A percentile compares a stretch with the other conserved stretches of the same genome.
Conservation (phyloP, 1,284 basidiomycete genomes). For the Trametes hirsuta region DNA sequence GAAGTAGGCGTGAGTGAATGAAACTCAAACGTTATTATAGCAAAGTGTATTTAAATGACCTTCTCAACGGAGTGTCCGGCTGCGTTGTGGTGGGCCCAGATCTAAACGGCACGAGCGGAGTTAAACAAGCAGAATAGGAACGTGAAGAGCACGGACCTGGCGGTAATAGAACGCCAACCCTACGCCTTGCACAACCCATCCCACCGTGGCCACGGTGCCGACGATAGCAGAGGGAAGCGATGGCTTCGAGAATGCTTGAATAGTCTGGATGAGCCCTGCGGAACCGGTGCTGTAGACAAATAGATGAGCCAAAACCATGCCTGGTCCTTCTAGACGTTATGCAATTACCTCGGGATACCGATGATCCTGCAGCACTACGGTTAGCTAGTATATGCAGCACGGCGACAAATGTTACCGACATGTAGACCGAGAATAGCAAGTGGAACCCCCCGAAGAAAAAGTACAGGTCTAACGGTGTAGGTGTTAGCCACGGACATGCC, state of each 20-base stretch:
- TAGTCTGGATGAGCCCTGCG: slow-evolving; percentile 93
- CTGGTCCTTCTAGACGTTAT: not conserved
- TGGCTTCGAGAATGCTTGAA: slow-evolving; percentile 70
- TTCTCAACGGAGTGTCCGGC: slow-evolving; percentile 85
- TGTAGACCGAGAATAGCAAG: slow-evolving; percentile 87
- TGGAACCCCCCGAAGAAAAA: slow-evolving; percentile 96
- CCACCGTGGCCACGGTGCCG: slow-evolving; percentile 78
- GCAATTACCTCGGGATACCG: slow-evolving; percentile 72
- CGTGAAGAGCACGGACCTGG: slow-evolving; percentile 49
- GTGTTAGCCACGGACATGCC: not conserved
- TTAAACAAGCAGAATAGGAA: not conserved
- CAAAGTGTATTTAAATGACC: slow-evolving; percentile 43
- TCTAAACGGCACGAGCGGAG: slow-evolving; percentile 46
- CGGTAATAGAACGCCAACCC: slow-evolving; percentile 86
- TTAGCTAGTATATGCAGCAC: slow-evolving; percentile 28
- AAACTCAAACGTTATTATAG: not conserved
- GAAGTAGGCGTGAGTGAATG: not conserved
- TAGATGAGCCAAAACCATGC: slow-evolving; percentile 8
- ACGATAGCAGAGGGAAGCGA: slow-evolving; percentile 78
- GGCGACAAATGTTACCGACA: slow-evolving; percentile 51
- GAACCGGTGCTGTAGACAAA: slow-evolving; percentile 76
- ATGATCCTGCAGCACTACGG: slow-evolving; percentile 64
- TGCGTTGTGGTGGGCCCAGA: slow-evolving; percentile 83
- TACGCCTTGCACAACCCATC: slow-evolving; percentile 86
- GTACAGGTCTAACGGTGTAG: slow-evolving; percentile 72